Evolutionary conservation across 1,284 basidiomycete genomes (phyloP).

Genomic region (Serendipita sp.): DNA sequence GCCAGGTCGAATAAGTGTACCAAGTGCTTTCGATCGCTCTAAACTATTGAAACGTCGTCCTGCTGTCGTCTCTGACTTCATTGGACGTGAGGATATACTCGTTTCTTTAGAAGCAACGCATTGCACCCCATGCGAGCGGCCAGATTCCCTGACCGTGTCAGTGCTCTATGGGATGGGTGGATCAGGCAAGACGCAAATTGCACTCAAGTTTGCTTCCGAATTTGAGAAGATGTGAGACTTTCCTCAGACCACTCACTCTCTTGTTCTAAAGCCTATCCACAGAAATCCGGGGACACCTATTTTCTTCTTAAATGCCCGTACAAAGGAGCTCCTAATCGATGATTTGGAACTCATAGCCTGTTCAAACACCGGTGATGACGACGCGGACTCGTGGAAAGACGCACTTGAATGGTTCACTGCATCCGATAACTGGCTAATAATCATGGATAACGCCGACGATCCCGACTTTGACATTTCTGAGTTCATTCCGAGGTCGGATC

Average conservation of each 20-base stretch:
- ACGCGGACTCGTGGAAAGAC: neutral
- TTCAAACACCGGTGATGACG: neutral
- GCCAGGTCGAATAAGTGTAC: too few species aligned
- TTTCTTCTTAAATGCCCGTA: neutral
- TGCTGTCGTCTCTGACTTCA: neutral
- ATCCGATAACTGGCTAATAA: neutral
- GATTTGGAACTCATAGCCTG: neutral
- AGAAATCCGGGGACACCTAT: neutral
- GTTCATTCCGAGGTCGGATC: neutral
- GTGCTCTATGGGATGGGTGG: neutral
- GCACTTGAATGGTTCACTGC: neutral
- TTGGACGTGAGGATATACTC: neutral
- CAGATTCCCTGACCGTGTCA: neutral
- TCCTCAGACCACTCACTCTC: neutral
- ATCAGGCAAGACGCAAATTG: neutral
- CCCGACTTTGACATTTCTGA: neutral
- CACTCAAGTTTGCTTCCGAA: neutral
- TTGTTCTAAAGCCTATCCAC: neutral
- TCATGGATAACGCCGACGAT: conserved; percentile 3
- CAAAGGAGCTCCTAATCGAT: neutral
- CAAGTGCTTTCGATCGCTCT: too few species aligned
- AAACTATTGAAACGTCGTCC: neutral
- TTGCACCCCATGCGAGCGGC: neutral
- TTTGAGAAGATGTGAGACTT: neutral
- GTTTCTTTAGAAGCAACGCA: neutral